Percentiles rank a stretch among this genome's conserved stretches.
phyloP scores from a whole-genome alignment of 768 basidiomycete genomes.

The Cystofilobasidium ferigula region DNA sequence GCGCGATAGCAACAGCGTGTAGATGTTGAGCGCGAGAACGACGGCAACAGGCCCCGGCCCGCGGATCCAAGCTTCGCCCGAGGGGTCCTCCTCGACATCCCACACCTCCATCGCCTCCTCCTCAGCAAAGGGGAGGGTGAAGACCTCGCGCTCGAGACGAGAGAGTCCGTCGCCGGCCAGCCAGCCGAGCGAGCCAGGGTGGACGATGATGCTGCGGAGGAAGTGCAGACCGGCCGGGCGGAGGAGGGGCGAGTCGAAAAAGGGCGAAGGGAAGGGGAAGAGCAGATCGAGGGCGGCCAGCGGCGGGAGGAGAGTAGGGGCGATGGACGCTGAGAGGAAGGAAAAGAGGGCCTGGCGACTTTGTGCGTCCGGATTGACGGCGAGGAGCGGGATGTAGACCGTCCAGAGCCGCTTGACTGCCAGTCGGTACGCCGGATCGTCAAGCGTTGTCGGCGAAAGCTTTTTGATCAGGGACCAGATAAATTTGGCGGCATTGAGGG shows the following conservation, averaged over 20 bases:
- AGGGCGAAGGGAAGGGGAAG: not conserved
- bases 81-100: not conserved
- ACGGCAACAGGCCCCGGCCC: not conserved
- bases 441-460: not conserved
- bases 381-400: not conserved
- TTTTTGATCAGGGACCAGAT: not conserved
- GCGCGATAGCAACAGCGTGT: not conserved
- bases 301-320: not conserved
- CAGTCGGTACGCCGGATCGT: not conserved
- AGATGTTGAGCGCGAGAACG: slow-evolving; percentile 2
- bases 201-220: not conserved
- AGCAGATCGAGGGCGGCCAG: not conserved
- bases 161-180: not conserved
- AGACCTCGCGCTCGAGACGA: not conserved
- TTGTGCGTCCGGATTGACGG: not conserved
- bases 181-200: not conserved
- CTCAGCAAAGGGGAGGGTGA: not conserved
- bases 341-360: slow-evolving; percentile 3
- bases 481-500: not conserved
- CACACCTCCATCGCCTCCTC: not conserved
- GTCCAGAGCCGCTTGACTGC: not conserved
- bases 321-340: not conserved
- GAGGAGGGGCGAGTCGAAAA: not conserved
- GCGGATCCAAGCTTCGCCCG: not conserved
- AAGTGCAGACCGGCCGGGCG: slow-evolving; percentile 1